These are phyloP conservation scores for Arthroderma sp. DNA, from an alignment of 2,329 filamentous ascomycete genomes.

Conservation along the genomic window DNA sequence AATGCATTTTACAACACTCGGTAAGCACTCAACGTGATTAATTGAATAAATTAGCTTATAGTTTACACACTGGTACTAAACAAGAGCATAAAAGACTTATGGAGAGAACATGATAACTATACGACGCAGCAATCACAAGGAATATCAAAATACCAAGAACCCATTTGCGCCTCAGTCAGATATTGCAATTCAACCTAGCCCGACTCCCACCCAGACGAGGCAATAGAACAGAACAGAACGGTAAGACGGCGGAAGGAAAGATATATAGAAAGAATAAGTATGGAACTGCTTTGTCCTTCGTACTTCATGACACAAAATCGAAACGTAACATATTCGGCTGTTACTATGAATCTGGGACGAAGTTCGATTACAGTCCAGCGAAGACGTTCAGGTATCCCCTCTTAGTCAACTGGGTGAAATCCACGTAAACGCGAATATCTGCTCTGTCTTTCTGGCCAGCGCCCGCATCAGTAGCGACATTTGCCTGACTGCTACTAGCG, in stretches of 20 bases:
- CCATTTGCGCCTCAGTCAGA: background rate
- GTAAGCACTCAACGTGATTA: background rate
- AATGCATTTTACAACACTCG: too few relatives aligned
- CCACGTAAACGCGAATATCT: slow-evolving; percentile 25
- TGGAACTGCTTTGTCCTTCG: background rate
- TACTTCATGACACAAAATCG: background rate
- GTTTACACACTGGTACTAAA: background rate
- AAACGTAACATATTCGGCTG: background rate
- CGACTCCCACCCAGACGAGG: slow-evolving; percentile 1
- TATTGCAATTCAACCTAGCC: background rate
- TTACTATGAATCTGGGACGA: background rate
- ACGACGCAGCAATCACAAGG: background rate
- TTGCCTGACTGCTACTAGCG: background rate
- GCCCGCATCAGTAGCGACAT: background rate
- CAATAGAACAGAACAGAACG: background rate
- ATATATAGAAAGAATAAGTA: background rate
- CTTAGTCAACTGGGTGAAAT: slow-evolving; percentile 32
- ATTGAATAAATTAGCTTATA: background rate
- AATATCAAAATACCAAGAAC: background rate
- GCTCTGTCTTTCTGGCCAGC: slow-evolving; percentile 12
- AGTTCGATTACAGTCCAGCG: slow-evolving; percentile 9
- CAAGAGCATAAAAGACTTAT: background rate
- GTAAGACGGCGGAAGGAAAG: background rate
- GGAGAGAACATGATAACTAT: background rate
- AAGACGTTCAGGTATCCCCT: slow-evolving; percentile 34